Evolutionary conservation across 1,284 basidiomycete genomes (phyloP), one percentile per base, ranked within the genome.

Genomic region (Fereydounia khargensis): DNA sequence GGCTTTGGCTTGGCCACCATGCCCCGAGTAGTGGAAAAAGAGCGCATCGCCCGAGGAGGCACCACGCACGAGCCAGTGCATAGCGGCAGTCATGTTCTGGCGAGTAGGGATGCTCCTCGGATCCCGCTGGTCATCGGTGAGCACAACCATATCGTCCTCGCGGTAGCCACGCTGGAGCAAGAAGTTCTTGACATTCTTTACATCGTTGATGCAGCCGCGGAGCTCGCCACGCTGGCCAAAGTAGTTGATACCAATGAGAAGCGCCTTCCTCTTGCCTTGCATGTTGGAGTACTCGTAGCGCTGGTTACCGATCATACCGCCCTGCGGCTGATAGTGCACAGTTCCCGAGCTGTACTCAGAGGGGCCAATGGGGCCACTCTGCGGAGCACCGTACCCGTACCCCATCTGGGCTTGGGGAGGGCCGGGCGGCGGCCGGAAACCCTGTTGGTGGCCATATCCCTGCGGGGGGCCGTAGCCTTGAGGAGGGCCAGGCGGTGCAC

Each of bases 231-330:
- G 44, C 22, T 56, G 59, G 4, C 68, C 68, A 20, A 47, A 53
- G 38, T 76, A 76, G 55, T 76, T 76, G 54, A 75, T 73, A 6
- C 73, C 73, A 42, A 76, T 74, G 23, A 76, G 47, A 19, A 76
- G 55, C 20, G 73, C 73, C 47, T 76, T 76, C 19, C 73, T 58
- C 51, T 70, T 73, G 16, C 73, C 73, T 20, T 40, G 50, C 70
- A 73, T 73, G 35, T 47, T 52, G 22, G 69, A 72, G 49, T 74
- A 74, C 50, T 73, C 63, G 54, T 62, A 74, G 6, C 47, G 59
- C 57, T 50, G 42, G 39, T 67, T 59, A 33, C 57, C 63, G 44
- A 65, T 64, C 65, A 66, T 67, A 14, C 61, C 56, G 22, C 69
- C 70, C 25, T 67, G 64, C 9, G 72, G 72, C 23, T 60, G 39